Conservation (phyloP, 441 rosid genomes). For the Pelargonium fulgidum region DNA sequence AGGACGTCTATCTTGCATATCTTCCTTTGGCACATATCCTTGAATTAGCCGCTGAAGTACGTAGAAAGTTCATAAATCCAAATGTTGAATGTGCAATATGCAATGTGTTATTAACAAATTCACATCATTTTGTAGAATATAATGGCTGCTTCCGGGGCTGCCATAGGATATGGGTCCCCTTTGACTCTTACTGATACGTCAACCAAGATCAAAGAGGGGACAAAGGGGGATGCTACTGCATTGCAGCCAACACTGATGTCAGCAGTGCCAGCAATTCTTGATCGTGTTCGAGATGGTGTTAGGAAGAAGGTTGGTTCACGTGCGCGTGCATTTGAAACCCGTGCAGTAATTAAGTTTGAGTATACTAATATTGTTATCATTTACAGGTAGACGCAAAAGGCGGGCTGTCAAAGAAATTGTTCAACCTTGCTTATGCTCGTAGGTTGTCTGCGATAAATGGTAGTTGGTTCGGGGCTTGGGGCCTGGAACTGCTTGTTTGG, state of each 20-base stretch:
- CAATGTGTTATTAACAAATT: slow-evolving; percentile 10
- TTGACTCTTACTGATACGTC: slow-evolving; percentile 95
- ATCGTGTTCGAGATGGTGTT: slow-evolving; percentile 96
- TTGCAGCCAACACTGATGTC: slow-evolving; percentile 88
- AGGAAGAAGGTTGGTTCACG: slow-evolving; percentile 62
- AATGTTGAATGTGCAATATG: neutral
- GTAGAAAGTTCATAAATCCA: neutral
- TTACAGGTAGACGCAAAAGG: slow-evolving; percentile 78
- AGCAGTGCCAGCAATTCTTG: slow-evolving; percentile 98
- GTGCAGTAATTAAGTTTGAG: neutral
- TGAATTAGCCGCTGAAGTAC: slow-evolving; percentile 95
- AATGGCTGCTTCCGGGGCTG: slow-evolving; percentile 74
- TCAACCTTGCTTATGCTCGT: slow-evolving; percentile 86
- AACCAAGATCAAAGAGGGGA: slow-evolving; percentile 80
- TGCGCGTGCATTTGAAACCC: neutral
- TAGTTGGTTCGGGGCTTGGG: slow-evolving; percentile 97
- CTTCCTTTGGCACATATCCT: slow-evolving; percentile 94
- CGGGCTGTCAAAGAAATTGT: slow-evolving; percentile 68
- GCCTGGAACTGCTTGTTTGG: slow-evolving; percentile 80
- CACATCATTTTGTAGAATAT: slow-evolving; percentile 45
- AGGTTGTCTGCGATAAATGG: slow-evolving; percentile 84
- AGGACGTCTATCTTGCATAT: slow-evolving; percentile 82
- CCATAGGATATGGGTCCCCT: slow-evolving; percentile 92
- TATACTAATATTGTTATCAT: neutral
- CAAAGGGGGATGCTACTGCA: slow-evolving; percentile 78